Evolutionary conservation across 495 filamentous ascomycete genomes (phyloP), one percentile per base, ranked within the genome.

Genomic region (Rusavskia elegans): DNA sequence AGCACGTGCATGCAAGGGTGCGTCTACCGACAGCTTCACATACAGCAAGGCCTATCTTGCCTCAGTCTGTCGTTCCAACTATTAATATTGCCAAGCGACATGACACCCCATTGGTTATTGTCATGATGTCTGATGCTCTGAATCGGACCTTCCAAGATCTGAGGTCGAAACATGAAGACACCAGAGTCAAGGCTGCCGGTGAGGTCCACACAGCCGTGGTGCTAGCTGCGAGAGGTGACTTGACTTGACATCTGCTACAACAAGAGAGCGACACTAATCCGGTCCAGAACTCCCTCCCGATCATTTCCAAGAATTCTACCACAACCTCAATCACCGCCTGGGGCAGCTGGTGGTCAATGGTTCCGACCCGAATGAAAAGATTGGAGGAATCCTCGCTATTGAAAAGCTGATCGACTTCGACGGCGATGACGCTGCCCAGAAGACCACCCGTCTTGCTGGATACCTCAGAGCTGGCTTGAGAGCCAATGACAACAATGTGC

Each of bases 321-420:
- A 82, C 59, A 70, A 78, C 14, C 81, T 94, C 54, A 88, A 85
- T 60, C 73, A 76, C 56, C 77, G 80, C 37, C 88, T 93, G 53
- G 82, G 81, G 44, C 68, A 75, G 17, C 77, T 95, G 49, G 79
- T 87, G 45, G 71, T 79, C 14, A 85, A 87, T 58, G 84, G 88
- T 54, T 80, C 75, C 66, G 90, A 95, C 60, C 82, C 85, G 17
- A 81, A 80, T 59, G 92, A 97, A 56, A 80, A 86, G 49, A 81
- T 95, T 56, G 93, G 87, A 44, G 92, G 92, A 11, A 84, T 99
- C 35, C 77, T 89, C 36, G 89, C 92, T 52, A 82, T 99, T 51
- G 89, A 94, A 61, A 80, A 81, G 37, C 77, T 99, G 25, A 93
- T 96, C 64, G 86, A 93, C 63, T 95, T 99, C 59, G 88, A 93